Conservation (phyloP, 208 protist genomes). For the Trypanosoma mega region DNA sequence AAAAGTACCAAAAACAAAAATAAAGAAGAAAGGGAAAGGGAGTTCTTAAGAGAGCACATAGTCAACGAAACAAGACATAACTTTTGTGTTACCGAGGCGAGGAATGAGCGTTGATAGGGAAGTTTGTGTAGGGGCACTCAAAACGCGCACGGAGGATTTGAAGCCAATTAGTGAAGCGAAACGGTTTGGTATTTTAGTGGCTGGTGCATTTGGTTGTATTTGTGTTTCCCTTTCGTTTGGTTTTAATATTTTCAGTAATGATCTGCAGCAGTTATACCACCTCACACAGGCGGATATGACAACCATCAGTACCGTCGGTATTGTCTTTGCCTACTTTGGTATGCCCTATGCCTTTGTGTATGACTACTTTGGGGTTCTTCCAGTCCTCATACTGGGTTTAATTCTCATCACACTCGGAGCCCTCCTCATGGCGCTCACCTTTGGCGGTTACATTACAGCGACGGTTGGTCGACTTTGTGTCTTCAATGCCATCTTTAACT, state of each 20-base stretch:
- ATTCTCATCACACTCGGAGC: slow-evolving; percentile 51
- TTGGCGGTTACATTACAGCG: slow-evolving; percentile 43
- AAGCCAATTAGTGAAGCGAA: slow-evolving; percentile 36
- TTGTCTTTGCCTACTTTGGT: slow-evolving; percentile 45
- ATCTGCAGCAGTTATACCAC: slow-evolving; percentile 59
- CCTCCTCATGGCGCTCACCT: slow-evolving; percentile 59
- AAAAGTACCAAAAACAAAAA: slow-evolving; percentile 9
- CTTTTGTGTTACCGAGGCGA: too few species aligned
- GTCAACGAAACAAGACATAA: too few species aligned
- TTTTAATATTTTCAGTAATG: slow-evolving; percentile 77
- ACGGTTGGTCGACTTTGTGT: slow-evolving; percentile 57
- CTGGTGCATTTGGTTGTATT: slow-evolving; percentile 51
- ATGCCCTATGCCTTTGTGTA: slow-evolving; percentile 71
- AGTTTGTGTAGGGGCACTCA: too few species aligned
- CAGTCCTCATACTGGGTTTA: slow-evolving; percentile 60
- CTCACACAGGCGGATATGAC: slow-evolving; percentile 73
- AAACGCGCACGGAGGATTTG: slow-evolving; percentile 14
- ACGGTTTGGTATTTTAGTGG: slow-evolving; percentile 42
- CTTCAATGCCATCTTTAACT: slow-evolving; percentile 48
- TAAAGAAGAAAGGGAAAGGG: slow-evolving; percentile 24
- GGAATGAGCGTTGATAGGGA: too few species aligned
- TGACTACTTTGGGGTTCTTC: slow-evolving; percentile 70
- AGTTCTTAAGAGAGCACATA: too few species aligned
- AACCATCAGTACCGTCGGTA: slow-evolving; percentile 69
- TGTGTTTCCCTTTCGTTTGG: slow-evolving; percentile 66